A percentile compares a stretch with the other conserved stretches of the same genome.
Conservation (phyloP, 2,329 filamentous ascomycete species). For the Cladophialophora carrionii region DNA sequence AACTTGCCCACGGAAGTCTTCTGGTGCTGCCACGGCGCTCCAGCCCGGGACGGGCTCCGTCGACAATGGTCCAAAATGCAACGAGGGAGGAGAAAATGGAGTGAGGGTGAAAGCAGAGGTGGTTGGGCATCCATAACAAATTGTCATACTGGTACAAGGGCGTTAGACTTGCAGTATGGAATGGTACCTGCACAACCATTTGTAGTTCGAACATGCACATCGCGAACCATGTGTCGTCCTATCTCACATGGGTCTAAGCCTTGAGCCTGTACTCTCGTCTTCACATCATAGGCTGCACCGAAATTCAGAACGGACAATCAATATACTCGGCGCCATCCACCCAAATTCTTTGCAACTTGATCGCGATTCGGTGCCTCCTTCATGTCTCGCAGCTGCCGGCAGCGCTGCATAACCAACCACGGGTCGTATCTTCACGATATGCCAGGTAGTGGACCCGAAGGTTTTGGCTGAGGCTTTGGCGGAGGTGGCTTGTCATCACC, state of each 20-base stretch:
- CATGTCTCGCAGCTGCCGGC: not conserved
- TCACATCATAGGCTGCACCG: not conserved
- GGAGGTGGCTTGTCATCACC: constrained; percentile 18
- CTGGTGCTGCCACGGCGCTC: not conserved
- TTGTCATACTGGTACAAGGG: not conserved
- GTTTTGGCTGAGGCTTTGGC: constrained; percentile 23
- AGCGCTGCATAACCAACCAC: not conserved
- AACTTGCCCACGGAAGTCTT: not conserved
- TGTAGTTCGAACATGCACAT: too few relatives aligned
- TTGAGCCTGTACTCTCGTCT: not conserved
- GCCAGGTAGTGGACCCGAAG: constrained; percentile 25
- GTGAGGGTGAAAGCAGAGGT: not conserved
- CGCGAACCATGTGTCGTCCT: not conserved
- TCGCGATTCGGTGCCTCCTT: not conserved
- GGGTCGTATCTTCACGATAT: constrained; percentile 12
- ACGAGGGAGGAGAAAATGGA: not conserved
- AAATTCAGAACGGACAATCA: not conserved
- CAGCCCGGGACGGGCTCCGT: not conserved
- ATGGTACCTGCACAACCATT: not conserved
- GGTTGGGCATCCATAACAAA: not conserved
- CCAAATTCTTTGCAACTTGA: not conserved
- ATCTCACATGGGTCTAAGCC: not conserved
- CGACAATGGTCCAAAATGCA: not conserved
- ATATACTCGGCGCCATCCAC: not conserved
- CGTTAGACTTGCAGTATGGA: not conserved